A percentile compares a stretch with the other conserved stretches of the same genome.
Conservation (phyloP, 1,284 basidiomycete species). For the Inonotus obliquus region DNA sequence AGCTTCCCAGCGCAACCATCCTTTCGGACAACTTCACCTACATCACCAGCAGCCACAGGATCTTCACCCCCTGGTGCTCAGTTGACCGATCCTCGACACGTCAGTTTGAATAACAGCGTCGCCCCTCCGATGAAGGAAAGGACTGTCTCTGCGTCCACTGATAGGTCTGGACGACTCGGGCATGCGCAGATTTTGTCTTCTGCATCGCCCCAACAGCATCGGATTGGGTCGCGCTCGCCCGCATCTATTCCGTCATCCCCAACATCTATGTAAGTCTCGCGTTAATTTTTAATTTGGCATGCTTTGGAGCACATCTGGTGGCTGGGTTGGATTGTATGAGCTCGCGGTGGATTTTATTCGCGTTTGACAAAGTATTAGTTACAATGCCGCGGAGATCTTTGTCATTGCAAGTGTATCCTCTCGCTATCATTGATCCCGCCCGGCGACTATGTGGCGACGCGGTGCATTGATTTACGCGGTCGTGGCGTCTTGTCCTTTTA, state of each 20-base stretch:
- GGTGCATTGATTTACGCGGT: not conserved
- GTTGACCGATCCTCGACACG: slow-evolving; percentile 6
- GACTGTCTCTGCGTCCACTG: slow-evolving; percentile 15
- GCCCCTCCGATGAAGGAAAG: slow-evolving; percentile 18
- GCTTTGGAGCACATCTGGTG: not conserved
- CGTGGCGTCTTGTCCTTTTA: not conserved
- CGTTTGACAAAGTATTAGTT: no score
- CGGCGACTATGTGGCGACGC: no score
- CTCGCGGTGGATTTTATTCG: no score
- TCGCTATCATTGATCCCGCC: no score
- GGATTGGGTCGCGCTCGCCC: slow-evolving; percentile 56
- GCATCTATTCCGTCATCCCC: slow-evolving; percentile 70
- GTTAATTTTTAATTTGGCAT: slow-evolving; percentile 15
- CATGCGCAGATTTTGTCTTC: slow-evolving; percentile 1
- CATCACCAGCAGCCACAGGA: not conserved
- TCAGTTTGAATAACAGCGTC: slow-evolving; percentile 1
- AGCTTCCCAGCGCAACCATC: not conserved
- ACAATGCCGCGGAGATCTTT: no score
- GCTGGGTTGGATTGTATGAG: no score
- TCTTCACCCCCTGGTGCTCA: not conserved
- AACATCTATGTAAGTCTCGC: slow-evolving; percentile 60
- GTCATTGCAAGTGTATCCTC: no score
- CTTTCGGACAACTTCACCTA: not conserved
- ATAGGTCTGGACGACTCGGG: slow-evolving; percentile 14
- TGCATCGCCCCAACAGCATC: slow-evolving; percentile 29